These are phyloP conservation scores for Zygoascus bituminiphila DNA, from an alignment of 805 yeast genomes.

Conservation along the genomic window DNA sequence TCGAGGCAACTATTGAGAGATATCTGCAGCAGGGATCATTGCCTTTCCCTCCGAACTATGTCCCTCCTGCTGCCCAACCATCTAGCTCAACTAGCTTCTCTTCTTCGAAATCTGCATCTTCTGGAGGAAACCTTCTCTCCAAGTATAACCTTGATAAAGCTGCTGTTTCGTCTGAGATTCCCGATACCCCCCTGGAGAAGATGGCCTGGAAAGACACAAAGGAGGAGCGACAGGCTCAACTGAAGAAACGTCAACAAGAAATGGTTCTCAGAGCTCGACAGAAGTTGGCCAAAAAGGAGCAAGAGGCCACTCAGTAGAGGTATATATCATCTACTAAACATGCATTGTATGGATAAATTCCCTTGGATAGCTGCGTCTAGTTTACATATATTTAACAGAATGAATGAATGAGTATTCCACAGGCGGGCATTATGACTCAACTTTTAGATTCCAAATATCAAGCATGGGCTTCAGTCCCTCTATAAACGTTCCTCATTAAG, in stretches of 20 bases:
- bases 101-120: conserved; percentile 4
- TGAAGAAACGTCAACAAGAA: conserved; percentile 43
- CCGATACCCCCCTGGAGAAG: conserved; percentile 8
- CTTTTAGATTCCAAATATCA: too few relatives aligned
- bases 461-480: too few relatives aligned
- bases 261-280: conserved; percentile 57
- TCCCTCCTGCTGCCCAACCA: conserved; percentile 3
- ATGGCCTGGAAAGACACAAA: conserved; percentile 36
- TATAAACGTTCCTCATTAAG: too few relatives aligned
- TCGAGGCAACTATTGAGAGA: conserved; percentile 70
- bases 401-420: too few relatives aligned
- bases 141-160: conserved; percentile 36
- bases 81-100: conserved; percentile 11
- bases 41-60: conserved; percentile 31
- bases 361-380: too few relatives aligned
- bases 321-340: too few relatives aligned
- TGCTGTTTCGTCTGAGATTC: conserved; percentile 9
- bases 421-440: too few relatives aligned
- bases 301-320: neutral
- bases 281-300: conserved; percentile 35
- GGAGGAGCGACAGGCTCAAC: conserved; percentile 36
- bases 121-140: conserved; percentile 30
- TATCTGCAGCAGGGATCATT: conserved; percentile 53
- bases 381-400: too few relatives aligned
- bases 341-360: too few relatives aligned